A percentile compares a stretch with the other conserved stretches of the same genome.
phyloP scores from a whole-genome alignment of 208 protist genomes.

The Trypanosoma brucei region DNA sequence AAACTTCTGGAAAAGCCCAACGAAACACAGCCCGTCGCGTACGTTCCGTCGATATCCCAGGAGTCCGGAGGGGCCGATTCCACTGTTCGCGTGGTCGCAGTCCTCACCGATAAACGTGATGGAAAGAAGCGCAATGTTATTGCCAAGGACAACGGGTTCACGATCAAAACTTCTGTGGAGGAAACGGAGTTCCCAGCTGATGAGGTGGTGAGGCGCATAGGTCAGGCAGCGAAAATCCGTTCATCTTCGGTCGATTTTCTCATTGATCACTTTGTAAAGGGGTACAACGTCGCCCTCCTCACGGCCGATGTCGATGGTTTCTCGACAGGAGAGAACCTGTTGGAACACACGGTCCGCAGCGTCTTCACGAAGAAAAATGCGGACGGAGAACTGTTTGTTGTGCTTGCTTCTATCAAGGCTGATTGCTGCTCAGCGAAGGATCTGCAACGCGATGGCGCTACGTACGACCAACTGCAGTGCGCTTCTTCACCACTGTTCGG shows the following conservation, averaged over 20 bases:
- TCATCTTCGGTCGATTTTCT: conserved; percentile 36
- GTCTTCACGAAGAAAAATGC: conserved; percentile 30
- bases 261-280: conserved; percentile 32
- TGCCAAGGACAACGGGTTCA: conserved; percentile 3
- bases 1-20: conserved; percentile 35
- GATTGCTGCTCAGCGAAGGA: conserved; percentile 24
- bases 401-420: conserved; percentile 33
- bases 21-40: conserved; percentile 28
- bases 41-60: conserved; percentile 6
- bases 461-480: conserved; percentile 23
- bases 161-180: conserved; percentile 37
- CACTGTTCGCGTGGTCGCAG: conserved; percentile 26
- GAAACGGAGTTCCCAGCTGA: conserved; percentile 33
- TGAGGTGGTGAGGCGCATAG: conserved; percentile 36
- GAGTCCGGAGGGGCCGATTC: conserved; percentile 2
- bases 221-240: conserved; percentile 24
- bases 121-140: neutral
- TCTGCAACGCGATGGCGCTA: conserved; percentile 19
- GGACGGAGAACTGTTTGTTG: conserved; percentile 30
- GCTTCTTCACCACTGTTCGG: conserved; percentile 57
- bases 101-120: conserved; percentile 42
- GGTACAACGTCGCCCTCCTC: conserved; percentile 49
- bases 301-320: conserved; percentile 46
- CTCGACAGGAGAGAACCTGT: conserved; percentile 31
- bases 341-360: conserved; percentile 43